Conservation (phyloP, 345 rosid species). For the Adansonia digitata region DNA sequence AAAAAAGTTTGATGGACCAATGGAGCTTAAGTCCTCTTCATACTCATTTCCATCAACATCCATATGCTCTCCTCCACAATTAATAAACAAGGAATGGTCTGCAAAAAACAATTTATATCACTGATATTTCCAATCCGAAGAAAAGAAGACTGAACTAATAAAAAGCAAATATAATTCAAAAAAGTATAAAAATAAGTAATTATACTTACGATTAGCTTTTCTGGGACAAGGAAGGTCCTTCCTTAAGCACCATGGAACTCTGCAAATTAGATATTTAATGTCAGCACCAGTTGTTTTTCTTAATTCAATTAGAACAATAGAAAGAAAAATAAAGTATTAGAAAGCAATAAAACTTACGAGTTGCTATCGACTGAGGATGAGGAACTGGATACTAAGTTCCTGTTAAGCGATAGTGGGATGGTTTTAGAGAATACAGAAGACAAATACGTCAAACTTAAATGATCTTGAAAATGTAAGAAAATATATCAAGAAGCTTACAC, state of each 20-base stretch:
- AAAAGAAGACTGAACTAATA: not conserved
- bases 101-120: not conserved
- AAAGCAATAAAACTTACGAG: slow-evolving; percentile 45
- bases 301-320: not conserved
- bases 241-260: slow-evolving; percentile 60
- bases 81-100: slow-evolving; percentile 71
- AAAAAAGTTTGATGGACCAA: slow-evolving; percentile 40
- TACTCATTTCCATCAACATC: slow-evolving; percentile 28
- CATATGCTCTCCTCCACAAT: slow-evolving; percentile 54
- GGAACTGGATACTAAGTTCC: slow-evolving; percentile 67
- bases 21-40: slow-evolving; percentile 35
- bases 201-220: slow-evolving; percentile 45
- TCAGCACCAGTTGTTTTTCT: not conserved
- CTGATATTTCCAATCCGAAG: not conserved
- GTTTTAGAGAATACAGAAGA: slow-evolving; percentile 5
- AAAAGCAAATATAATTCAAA: not conserved
- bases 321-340: not conserved
- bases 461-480: not conserved
- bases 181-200: not conserved
- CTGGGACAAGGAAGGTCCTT: slow-evolving; percentile 58
- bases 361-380: slow-evolving; percentile 29
- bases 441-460: not conserved
- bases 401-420: slow-evolving; percentile 21
- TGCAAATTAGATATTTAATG: slow-evolving; percentile 16
- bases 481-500: slow-evolving; percentile 42